These are phyloP conservation scores for Craspedostauros australis DNA, from an alignment of 108 stramenopile genomes.

Conservation along the genomic window DNA sequence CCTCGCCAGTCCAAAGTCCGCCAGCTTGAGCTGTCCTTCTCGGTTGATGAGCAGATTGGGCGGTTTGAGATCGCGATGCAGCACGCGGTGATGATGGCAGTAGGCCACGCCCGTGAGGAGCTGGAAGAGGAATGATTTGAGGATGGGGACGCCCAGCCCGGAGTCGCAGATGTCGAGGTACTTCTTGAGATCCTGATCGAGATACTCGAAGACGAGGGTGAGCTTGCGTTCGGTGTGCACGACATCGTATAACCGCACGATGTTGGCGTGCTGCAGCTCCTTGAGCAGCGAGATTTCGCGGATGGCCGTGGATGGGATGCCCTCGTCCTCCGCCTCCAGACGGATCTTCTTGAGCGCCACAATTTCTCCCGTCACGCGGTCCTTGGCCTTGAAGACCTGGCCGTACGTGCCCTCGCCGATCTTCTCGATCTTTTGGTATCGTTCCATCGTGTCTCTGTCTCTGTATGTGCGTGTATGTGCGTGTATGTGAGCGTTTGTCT, in stretches of 20 bases:
- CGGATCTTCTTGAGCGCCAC: slow-evolving; percentile 94
- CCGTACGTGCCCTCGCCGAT: slow-evolving; percentile 97
- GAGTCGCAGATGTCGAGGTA: slow-evolving; percentile 94
- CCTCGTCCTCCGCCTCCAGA: slow-evolving; percentile 90
- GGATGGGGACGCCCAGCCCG: slow-evolving; percentile 84
- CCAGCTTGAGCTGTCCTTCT: slow-evolving; percentile 96
- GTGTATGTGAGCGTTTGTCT: too few relatives aligned
- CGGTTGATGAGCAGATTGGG: slow-evolving; percentile 96
- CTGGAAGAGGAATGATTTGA: slow-evolving; percentile 96
- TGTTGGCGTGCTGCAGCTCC: slow-evolving; percentile 93
- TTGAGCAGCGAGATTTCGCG: slow-evolving; percentile 90
- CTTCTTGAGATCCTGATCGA: slow-evolving; percentile 97
- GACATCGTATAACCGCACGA: slow-evolving; percentile 96
- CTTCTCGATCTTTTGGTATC: slow-evolving; percentile 91
- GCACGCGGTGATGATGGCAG: slow-evolving; percentile 96
- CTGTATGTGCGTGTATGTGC: too few relatives aligned
- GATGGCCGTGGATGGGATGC: slow-evolving; percentile 91
- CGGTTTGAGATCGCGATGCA: slow-evolving; percentile 93
- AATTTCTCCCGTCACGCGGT: slow-evolving; percentile 89
- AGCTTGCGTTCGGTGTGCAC: slow-evolving; percentile 96
- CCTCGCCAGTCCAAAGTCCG: slow-evolving; percentile 98
- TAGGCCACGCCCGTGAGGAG: slow-evolving; percentile 96
- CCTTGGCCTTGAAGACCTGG: slow-evolving; percentile 98
- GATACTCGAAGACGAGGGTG: slow-evolving; percentile 98
- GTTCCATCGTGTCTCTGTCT: slow-evolving; percentile 82